A percentile compares a stretch with the other conserved stretches of the same genome.
Evolutionary conservation across 208 protist species (phyloP).

Genomic region (Leishmania tropica): DNA sequence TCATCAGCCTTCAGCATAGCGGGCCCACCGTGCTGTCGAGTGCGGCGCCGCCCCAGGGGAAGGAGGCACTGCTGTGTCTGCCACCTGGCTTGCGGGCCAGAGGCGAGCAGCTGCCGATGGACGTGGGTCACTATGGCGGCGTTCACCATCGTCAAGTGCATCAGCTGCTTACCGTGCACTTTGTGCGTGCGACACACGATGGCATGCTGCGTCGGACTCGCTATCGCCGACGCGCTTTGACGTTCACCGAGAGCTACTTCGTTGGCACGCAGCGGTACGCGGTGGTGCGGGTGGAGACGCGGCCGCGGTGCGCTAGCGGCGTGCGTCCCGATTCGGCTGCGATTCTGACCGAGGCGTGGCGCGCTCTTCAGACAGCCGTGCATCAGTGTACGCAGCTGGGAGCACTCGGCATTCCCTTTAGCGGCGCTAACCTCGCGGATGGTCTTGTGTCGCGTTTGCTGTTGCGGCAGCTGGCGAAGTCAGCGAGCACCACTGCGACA

Average conservation of each 20-base stretch:
- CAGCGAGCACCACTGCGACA: background rate
- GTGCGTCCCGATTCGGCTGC: background rate
- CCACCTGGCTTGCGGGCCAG: background rate
- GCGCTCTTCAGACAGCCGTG: slow-evolving; percentile 15
- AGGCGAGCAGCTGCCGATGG: slow-evolving; percentile 83
- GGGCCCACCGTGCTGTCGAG: slow-evolving; percentile 74
- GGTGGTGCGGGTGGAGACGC: slow-evolving; percentile 57
- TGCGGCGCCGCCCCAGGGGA: slow-evolving; percentile 24
- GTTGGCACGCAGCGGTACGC: slow-evolving; percentile 95
- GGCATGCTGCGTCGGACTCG: slow-evolving; percentile 73
- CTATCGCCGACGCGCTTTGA: slow-evolving; percentile 87
- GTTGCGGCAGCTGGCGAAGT: background rate
- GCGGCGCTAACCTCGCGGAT: slow-evolving; percentile 96
- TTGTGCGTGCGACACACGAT: slow-evolving; percentile 62
- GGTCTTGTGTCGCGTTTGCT: slow-evolving; percentile 33
- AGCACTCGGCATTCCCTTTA: slow-evolving; percentile 93
- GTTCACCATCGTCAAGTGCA: slow-evolving; percentile 96
- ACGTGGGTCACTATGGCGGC: slow-evolving; percentile 56
- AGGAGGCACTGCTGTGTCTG: background rate
- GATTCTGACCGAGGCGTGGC: slow-evolving; percentile 19
- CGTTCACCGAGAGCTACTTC: slow-evolving; percentile 96
- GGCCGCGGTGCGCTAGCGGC: background rate
- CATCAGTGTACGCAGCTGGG: slow-evolving; percentile 47
- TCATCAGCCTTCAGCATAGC: slow-evolving; percentile 98
- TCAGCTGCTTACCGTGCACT: slow-evolving; percentile 95